Conservation (phyloP, 306 rosid species). For the Betula pendula region DNA sequence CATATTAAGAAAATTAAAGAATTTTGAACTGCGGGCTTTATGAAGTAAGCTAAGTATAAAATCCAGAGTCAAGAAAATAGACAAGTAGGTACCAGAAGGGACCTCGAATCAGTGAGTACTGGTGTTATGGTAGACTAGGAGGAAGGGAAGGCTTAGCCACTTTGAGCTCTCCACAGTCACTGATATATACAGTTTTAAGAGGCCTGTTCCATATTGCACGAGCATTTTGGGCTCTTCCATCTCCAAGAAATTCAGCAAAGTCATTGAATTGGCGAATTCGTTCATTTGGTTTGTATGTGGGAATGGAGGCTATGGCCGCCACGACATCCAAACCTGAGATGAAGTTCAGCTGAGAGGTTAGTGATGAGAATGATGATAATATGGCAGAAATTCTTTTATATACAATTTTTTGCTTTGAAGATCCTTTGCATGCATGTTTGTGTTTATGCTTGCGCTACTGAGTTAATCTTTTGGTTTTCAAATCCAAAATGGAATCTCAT, state of each 20-base stretch:
- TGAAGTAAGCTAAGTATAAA: not conserved
- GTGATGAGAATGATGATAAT: constrained; percentile 4
- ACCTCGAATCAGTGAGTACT: not conserved
- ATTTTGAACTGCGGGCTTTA: not conserved
- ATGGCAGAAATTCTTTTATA: not conserved
- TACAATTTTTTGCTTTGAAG: not conserved
- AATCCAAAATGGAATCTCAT: not conserved
- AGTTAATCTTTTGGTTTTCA: not conserved
- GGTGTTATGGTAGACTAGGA: constrained; percentile 71
- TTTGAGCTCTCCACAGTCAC: constrained; percentile 82
- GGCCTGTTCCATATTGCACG: constrained; percentile 84
- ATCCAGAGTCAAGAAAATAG: too few relatives aligned
- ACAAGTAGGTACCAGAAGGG: not conserved
- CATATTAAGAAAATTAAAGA: not conserved
- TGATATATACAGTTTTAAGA: constrained; percentile 69
- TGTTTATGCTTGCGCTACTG: not conserved
- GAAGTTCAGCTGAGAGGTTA: constrained; percentile 30
- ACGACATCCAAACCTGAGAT: constrained; percentile 81
- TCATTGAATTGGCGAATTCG: constrained; percentile 83
- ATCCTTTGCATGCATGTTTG: not conserved
- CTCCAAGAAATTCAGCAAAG: constrained; percentile 80
- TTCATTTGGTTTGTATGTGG: constrained; percentile 76
- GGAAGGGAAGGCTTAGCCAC: constrained; percentile 85
- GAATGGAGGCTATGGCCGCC: constrained; percentile 76
- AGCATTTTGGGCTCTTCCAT: constrained; percentile 88